Conservation (phyloP, 345 rosid species). For the Lepidium sativum region DNA sequence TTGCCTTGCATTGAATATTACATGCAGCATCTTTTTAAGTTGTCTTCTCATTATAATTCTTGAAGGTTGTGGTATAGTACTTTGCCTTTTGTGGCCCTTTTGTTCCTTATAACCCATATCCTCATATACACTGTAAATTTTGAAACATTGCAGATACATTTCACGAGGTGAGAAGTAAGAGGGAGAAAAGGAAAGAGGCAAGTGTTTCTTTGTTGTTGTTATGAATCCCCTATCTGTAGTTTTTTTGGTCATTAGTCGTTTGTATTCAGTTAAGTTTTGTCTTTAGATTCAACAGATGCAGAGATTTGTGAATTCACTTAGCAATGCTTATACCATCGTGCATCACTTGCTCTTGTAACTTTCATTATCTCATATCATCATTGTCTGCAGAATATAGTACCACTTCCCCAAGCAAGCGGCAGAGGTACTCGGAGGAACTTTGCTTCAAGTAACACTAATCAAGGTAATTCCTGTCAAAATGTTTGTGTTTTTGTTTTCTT, state of each 20-base stretch:
- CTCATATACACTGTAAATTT: neutral
- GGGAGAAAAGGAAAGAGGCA: constrained; percentile 65
- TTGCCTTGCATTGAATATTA: neutral
- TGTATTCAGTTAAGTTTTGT: neutral
- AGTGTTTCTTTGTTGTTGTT: neutral
- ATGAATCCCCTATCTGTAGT: neutral
- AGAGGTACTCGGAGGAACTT: constrained; percentile 46
- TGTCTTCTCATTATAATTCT: neutral
- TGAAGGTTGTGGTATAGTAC: neutral
- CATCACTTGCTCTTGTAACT: neutral
- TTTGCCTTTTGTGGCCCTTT: neutral
- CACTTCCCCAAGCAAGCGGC: constrained; percentile 32
- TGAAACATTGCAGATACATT: constrained; percentile 63
- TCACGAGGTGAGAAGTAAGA: constrained; percentile 77
- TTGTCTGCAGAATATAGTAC: constrained; percentile 33
- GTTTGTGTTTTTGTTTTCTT: neutral
- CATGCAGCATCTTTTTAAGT: neutral
- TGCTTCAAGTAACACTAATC: constrained; percentile 30
- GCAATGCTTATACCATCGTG: neutral
- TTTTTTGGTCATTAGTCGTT: neutral
- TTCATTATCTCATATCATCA: constrained; percentile 3
- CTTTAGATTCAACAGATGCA: neutral
- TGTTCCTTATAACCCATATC: neutral
- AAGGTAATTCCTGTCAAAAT: constrained; percentile 25
- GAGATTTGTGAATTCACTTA: neutral